Base-by-base conservation (phyloP, 2,329 filamentous ascomycete species). In the Fusarium subtropicale region DNA sequence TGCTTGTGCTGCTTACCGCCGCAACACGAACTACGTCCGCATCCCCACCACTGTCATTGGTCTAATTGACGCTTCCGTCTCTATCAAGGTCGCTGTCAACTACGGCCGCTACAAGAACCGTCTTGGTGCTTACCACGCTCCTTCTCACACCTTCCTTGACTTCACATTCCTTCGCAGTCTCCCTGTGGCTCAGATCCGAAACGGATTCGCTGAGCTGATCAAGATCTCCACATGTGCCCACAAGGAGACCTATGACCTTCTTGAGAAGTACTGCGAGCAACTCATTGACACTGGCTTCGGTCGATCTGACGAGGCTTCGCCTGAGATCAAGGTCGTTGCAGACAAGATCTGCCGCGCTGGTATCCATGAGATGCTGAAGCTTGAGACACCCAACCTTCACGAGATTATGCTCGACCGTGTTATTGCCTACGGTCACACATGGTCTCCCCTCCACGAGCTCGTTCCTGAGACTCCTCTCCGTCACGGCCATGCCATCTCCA, bases 11-110 rank as follows among this genome's bases (percentile, higher is more conserved):
- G 84, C 89, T 10, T 92, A 92, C 79, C 87, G 90, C 65, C 84
- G 91, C 71, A 92, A 88, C 79, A 92, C 90, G 44, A 91, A 91
- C 79, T 92, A 86, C 80, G 91, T 92, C 75, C 88, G 90, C 48
- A 86, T 92, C 11, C 91, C 91, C 2, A 92, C 91, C 0, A 92
- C 91, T 1, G 88, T 92, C 67, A 92, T 93, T 74, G 90, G 91
- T 12, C 82, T 93, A 48, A 92, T 92, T 64, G 91, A 93, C 74
- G 91, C 91, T 5, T 91, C 89, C 20, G 91, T 92, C 52, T 91
- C 88, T 36, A 92, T 92, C 82, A 92, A 92, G 76, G 90, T 92
- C n/a, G 91, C 89, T 15, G 90, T 92, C 73, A 92, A 92, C 81
- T 92, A 92, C 73, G 90, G 89, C 76, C 88, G 89, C 77, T 91